Conservation (phyloP, 352 stramenopile species). For the Phytophthora melonis region DNA sequence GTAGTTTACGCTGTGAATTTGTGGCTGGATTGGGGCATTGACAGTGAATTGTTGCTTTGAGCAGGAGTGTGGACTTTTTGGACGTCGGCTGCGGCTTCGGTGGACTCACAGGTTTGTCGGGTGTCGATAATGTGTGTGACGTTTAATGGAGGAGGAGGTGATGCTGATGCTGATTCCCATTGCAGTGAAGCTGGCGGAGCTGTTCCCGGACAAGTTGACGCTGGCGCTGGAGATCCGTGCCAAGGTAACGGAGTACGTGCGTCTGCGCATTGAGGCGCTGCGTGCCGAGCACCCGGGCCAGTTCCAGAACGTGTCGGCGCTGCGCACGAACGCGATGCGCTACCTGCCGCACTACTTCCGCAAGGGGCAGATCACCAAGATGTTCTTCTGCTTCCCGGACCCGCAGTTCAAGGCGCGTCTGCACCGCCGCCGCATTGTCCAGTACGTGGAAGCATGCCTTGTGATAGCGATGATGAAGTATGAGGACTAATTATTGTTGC, state of each 20-base stretch:
- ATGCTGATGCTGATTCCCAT: neutral
- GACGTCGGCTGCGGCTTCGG: conserved; percentile 98
- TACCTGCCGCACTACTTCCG: conserved; percentile 88
- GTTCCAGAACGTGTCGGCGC: conserved; percentile 96
- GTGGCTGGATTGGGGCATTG: neutral
- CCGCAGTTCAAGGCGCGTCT: conserved; percentile 99
- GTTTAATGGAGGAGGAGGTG: neutral
- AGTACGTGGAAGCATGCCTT: conserved; percentile 44
- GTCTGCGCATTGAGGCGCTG: conserved; percentile 91
- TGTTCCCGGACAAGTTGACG: conserved; percentile 95
- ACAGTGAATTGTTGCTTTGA: conserved; percentile 1
- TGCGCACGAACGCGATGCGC: conserved; percentile 98
- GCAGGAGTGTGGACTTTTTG: conserved; percentile 92
- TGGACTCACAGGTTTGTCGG: conserved; percentile 89
- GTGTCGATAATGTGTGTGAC: neutral
- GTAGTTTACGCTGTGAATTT: neutral
- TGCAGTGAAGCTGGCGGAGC: conserved; percentile 88
- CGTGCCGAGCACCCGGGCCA: conserved; percentile 76
- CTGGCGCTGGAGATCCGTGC: conserved; percentile 98
- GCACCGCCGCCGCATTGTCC: conserved; percentile 94
- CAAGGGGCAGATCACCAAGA: conserved; percentile 93
- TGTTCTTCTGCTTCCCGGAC: conserved; percentile 99
- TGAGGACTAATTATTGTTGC: conserved; percentile 5
- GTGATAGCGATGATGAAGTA: neutral
- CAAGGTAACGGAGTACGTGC: conserved; percentile 95